Percentiles rank a stretch among this genome's conserved stretches.
Evolutionary conservation across 768 basidiomycete genomes (phyloP).

Genomic region (Omphalotus guepiniiformis): DNA sequence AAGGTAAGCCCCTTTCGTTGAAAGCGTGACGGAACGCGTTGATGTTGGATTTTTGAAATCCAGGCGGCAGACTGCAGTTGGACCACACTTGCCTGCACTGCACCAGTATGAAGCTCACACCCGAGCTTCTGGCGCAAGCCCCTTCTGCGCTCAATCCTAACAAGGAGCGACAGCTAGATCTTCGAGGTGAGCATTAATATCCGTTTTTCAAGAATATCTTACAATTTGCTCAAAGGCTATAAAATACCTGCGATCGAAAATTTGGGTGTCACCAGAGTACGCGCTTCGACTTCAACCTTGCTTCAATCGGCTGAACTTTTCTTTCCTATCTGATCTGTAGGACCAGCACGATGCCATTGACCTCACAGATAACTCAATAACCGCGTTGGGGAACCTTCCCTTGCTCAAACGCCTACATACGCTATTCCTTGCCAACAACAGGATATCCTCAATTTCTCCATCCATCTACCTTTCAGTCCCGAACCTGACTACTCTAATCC

Average conservation of each 20-base stretch:
- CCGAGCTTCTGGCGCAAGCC: conserved; percentile 85
- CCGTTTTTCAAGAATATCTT: conserved; percentile 13
- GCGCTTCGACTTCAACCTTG: conserved; percentile 22
- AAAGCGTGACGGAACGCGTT: conserved; percentile 7
- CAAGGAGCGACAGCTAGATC: conserved; percentile 88
- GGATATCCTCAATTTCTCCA: conserved; percentile 76
- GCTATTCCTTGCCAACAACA: conserved; percentile 86
- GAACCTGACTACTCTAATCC: conserved; percentile 76
- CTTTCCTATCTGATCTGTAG: conserved; percentile 30
- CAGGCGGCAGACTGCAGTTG: conserved; percentile 4
- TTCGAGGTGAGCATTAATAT: conserved; percentile 58
- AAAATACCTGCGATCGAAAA: conserved; percentile 97
- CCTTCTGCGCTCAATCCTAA: conserved; percentile 74
- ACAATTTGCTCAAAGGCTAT: conserved; percentile 55
- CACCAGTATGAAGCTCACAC: conserved; percentile 80
- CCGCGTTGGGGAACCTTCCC: conserved; percentile 79
- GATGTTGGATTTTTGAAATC: neutral
- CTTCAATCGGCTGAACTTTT: conserved; percentile 14
- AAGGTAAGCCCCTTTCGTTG: conserved; percentile 17
- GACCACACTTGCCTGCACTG: neutral
- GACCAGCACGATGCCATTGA: conserved; percentile 95
- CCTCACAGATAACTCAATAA: conserved; percentile 87
- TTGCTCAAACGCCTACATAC: conserved; percentile 81
- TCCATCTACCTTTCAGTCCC: conserved; percentile 81
- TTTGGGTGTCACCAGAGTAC: conserved; percentile 85